phyloP scores from a whole-genome alignment of 257 asterid genomes.

The Ballota nigra region DNA sequence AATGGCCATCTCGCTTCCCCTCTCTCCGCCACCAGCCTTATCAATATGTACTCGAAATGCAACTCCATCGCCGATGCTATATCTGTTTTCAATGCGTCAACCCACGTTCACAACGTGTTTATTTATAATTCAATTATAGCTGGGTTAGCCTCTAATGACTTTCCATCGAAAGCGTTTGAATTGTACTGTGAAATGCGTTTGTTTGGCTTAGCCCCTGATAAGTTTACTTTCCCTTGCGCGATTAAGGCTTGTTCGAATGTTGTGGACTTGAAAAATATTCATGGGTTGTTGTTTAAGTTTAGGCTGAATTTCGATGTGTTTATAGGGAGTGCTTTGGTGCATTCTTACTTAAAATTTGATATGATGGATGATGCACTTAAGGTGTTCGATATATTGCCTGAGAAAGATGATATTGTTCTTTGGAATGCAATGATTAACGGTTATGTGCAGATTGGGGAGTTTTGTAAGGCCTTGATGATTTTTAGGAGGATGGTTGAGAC shows the following conservation, averaged over 20 bases:
- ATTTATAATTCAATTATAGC: slow-evolving; percentile 66
- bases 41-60: slow-evolving; percentile 90
- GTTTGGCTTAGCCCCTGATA: slow-evolving; percentile 64
- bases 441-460: slow-evolving; percentile 50
- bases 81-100: slow-evolving; percentile 49
- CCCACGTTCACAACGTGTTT: slow-evolving; percentile 49
- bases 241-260: slow-evolving; percentile 57
- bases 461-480: slow-evolving; percentile 39
- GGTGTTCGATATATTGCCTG: slow-evolving; percentile 67
- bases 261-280: slow-evolving; percentile 45
- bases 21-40: slow-evolving; percentile 68
- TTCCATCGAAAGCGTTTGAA: slow-evolving; percentile 38
- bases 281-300: slow-evolving; percentile 54
- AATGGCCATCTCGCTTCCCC: slow-evolving; percentile 55
- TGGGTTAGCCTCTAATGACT: slow-evolving; percentile 50
- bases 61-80: slow-evolving; percentile 54
- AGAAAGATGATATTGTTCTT: slow-evolving; percentile 57
- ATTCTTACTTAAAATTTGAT: slow-evolving; percentile 50
- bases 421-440: slow-evolving; percentile 93
- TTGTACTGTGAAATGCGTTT: slow-evolving; percentile 51
- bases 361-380: slow-evolving; percentile 47
- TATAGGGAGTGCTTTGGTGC: slow-evolving; percentile 72
- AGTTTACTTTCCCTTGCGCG: slow-evolving; percentile 73
- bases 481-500: slow-evolving; percentile 56
- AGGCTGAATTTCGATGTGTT: slow-evolving; percentile 59